A percentile compares a stretch with the other conserved stretches of the same genome.
Conservation (phyloP, 164 flowering plant genomes). For the Macadamia tetraphylla region DNA sequence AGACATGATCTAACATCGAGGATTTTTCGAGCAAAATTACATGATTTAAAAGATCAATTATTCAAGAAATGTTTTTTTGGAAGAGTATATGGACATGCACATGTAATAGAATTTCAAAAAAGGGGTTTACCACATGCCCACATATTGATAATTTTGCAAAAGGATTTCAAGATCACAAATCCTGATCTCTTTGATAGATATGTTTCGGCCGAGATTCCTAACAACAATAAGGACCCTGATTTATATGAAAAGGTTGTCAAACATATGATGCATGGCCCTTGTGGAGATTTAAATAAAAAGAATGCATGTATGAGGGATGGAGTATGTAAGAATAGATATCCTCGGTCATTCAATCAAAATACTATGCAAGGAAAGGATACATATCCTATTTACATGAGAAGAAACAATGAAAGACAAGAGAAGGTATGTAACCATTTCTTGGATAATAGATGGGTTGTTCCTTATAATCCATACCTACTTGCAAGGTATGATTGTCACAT, state of each 20-base stretch:
- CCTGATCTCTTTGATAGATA: neutral
- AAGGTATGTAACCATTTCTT: too few relatives aligned
- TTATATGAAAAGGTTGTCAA: neutral
- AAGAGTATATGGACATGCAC: constrained; percentile 4
- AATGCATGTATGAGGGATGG: neutral
- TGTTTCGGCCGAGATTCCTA: constrained; percentile 6
- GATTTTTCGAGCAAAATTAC: constrained; percentile 2
- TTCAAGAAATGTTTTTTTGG: constrained; percentile 10
- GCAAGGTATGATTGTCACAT: too few relatives aligned
- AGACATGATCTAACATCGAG: constrained; percentile 12
- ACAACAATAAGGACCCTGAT: neutral
- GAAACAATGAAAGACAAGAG: neutral
- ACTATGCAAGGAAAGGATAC: neutral
- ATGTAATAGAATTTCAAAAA: constrained; percentile 22
- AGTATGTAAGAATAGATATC: neutral
- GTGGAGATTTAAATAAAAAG: neutral
- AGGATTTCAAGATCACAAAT: neutral
- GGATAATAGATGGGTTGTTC: too few relatives aligned
- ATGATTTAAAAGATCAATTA: neutral
- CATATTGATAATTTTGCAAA: constrained; percentile 10
- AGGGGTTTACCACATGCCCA: neutral
- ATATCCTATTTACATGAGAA: neutral
- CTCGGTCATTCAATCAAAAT: neutral
- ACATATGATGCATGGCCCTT: constrained; percentile 9
- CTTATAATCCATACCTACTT: too few relatives aligned